Conservation (phyloP, 148 eudicot genomes). For the Rhododendron ferrugineum region DNA sequence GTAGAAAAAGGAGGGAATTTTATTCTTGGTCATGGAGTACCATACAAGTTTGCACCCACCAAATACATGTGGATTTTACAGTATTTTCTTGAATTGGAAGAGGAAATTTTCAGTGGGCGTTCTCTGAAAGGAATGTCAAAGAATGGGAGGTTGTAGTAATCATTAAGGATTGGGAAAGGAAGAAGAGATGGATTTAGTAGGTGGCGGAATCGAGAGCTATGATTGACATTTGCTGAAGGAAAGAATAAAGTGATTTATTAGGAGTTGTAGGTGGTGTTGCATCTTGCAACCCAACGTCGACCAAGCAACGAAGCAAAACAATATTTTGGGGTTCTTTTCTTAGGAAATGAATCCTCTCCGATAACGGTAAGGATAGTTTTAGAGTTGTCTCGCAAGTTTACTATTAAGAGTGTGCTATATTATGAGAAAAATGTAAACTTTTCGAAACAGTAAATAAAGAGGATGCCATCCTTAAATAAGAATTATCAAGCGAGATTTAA, state of each 20-base stretch:
- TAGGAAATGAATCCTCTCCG: too few relatives aligned
- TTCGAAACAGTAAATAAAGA: too few relatives aligned
- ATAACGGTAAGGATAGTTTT: too few relatives aligned
- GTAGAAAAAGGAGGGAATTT: not conserved
- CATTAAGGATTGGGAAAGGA: not conserved
- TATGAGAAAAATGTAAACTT: too few relatives aligned
- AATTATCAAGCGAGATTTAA: too few relatives aligned
- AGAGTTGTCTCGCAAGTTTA: too few relatives aligned
- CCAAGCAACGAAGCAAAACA: too few relatives aligned
- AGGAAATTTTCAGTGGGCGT: not conserved
- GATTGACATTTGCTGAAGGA: not conserved
- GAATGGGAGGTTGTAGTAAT: too few relatives aligned
- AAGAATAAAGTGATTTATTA: not conserved
- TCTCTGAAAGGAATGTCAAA: not conserved
- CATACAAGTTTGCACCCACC: not conserved
- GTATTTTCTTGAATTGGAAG: not conserved
- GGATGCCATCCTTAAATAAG: too few relatives aligned
- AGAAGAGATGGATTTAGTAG: not conserved
- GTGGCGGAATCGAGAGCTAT: not conserved
- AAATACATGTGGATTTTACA: not conserved
- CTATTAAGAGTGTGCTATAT: too few relatives aligned
- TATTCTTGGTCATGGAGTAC: not conserved
- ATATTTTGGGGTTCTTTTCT: too few relatives aligned
- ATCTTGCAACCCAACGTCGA: too few relatives aligned
- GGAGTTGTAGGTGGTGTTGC: not conserved